phyloP scores from a whole-genome alignment of 164 flowering plant species.

The Pachysandra terminalis region DNA sequence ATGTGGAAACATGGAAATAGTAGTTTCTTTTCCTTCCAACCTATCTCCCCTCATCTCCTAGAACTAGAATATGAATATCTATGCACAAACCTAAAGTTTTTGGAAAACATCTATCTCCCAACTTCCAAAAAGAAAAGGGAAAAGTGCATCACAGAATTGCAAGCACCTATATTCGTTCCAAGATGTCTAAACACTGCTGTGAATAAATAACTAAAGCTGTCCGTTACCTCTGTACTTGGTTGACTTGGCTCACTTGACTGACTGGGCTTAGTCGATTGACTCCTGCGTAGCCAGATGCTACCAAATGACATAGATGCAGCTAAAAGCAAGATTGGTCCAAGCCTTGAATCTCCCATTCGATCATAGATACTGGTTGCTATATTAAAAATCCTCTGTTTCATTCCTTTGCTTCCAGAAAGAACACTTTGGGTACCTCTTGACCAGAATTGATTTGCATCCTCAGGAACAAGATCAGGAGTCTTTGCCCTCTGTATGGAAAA shows the following conservation, averaged over 20 bases:
- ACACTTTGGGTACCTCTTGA: slow-evolving; percentile 43
- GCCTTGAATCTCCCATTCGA: slow-evolving; percentile 66
- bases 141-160: too few relatives aligned
- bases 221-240: slow-evolving; percentile 27
- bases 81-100: too few relatives aligned
- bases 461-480: slow-evolving; percentile 79
- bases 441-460: slow-evolving; percentile 61
- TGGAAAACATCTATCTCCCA: background rate
- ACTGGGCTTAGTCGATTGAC: slow-evolving; percentile 34
- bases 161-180: too few relatives aligned
- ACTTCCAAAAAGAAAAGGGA: background rate
- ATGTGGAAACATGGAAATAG: too few relatives aligned
- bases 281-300: slow-evolving; percentile 54
- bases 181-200: background rate
- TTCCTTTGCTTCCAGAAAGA: slow-evolving; percentile 38
- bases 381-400: slow-evolving; percentile 38
- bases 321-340: slow-evolving; percentile 73
- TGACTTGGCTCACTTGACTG: slow-evolving; percentile 32
- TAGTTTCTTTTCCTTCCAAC: too few relatives aligned
- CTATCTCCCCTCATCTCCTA: too few relatives aligned
- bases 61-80: too few relatives aligned
- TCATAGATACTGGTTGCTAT: slow-evolving; percentile 29
- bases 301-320: slow-evolving; percentile 69
- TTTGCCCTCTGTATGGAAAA: slow-evolving; percentile 48
- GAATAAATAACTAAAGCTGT: background rate